These are phyloP conservation scores for Vinca minor DNA, from an alignment of 257 asterid species.

Conservation along the genomic window DNA sequence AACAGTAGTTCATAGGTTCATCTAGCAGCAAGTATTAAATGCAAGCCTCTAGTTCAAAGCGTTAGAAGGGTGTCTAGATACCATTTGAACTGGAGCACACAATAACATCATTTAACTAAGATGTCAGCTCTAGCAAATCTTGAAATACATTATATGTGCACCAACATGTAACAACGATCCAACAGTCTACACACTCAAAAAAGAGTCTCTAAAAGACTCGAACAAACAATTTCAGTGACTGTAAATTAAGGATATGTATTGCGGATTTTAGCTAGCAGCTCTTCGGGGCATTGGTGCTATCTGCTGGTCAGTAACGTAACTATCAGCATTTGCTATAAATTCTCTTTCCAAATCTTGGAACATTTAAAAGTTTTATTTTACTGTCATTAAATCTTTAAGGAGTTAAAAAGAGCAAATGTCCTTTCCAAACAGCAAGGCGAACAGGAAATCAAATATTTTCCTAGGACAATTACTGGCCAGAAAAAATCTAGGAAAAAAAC, in stretches of 20 bases:
- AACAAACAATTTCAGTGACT: background rate
- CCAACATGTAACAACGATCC: background rate
- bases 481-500: background rate
- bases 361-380: background rate
- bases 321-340: background rate
- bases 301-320: background rate
- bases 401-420: background rate
- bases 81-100: background rate
- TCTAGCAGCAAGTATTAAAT: constrained; percentile 1
- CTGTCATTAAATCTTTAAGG: background rate
- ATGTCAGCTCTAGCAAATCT: background rate
- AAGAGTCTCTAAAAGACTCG: background rate
- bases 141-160: background rate
- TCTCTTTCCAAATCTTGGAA: background rate
- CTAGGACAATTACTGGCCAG: background rate
- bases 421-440: background rate
- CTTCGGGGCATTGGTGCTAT: background rate
- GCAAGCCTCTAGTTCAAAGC: background rate
- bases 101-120: background rate
- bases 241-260: background rate
- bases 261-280: background rate
- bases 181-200: background rate
- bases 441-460: background rate
- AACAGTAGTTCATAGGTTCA: background rate
- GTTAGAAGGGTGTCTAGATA: background rate